phyloP scores from a whole-genome alignment of 2,329 filamentous ascomycete species.

The Elsinoe fawcettii region DNA sequence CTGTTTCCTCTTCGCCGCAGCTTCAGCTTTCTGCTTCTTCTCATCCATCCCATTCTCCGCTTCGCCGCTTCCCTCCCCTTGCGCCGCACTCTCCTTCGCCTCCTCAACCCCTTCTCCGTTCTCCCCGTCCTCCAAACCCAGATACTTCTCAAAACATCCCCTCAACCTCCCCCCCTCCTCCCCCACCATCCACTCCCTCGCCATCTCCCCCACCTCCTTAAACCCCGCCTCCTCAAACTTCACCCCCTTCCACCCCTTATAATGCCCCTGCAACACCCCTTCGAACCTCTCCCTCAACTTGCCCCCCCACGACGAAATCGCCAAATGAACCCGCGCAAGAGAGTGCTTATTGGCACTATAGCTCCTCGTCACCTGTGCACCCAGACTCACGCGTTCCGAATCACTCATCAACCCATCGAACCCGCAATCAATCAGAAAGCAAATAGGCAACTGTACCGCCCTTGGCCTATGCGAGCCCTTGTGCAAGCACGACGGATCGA shows the following conservation, averaged over 20 bases:
- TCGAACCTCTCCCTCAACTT: constrained; percentile 71
- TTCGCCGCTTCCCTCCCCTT: background rate
- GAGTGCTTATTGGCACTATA: constrained; percentile 81
- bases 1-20: constrained; percentile 15
- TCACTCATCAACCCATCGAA: constrained; percentile 88
- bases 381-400: constrained; percentile 74
- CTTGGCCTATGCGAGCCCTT: constrained; percentile 19
- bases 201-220: constrained; percentile 56
- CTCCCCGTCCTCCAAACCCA: background rate
- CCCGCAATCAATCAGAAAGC: constrained; percentile 81
- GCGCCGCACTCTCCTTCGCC: background rate
- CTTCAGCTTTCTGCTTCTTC: constrained; percentile 16
- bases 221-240: constrained; percentile 69
- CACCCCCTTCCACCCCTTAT: constrained; percentile 73
- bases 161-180: constrained; percentile 51
- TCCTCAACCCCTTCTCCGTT: background rate
- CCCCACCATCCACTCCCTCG: constrained; percentile 59
- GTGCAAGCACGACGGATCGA: constrained; percentile 15
- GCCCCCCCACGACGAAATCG: constrained; percentile 70
- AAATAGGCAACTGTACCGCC: constrained; percentile 60
- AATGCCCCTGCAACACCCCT: constrained; percentile 60
- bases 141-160: constrained; percentile 36
- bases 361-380: constrained; percentile 72
- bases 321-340: constrained; percentile 61
- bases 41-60: background rate